These are phyloP conservation scores for Candida ipomoeae DNA, from an alignment of 805 yeast genomes.

Conservation along the genomic window DNA sequence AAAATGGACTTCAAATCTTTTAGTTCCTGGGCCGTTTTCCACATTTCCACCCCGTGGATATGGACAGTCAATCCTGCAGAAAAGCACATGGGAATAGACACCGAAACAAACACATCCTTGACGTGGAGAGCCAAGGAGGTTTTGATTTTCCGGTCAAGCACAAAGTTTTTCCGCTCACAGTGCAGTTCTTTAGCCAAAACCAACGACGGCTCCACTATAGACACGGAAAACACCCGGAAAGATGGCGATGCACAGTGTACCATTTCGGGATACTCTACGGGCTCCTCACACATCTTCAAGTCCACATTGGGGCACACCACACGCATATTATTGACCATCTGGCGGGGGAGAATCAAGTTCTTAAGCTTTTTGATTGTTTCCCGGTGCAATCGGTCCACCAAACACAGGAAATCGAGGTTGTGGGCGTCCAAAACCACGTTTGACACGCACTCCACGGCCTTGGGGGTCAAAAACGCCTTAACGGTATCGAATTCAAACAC, in stretches of 20 bases:
- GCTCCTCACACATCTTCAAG: constrained; percentile 34
- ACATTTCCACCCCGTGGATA: constrained; percentile 34
- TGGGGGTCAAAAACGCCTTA: constrained; percentile 45
- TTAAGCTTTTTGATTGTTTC: constrained; percentile 48
- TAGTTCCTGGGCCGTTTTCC: constrained; percentile 21
- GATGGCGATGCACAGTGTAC: constrained; percentile 27
- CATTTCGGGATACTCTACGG: constrained; percentile 17
- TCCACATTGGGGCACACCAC: constrained; percentile 45
- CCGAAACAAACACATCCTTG: constrained; percentile 22
- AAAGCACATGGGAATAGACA: constrained; percentile 21
- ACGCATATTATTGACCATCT: constrained; percentile 41
- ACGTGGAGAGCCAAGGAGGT: constrained; percentile 28
- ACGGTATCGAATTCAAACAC: constrained; percentile 52
- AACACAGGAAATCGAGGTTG: constrained; percentile 39
- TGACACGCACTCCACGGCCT: constrained; percentile 35
- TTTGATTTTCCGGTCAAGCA: constrained; percentile 14
- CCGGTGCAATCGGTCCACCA: constrained; percentile 64
- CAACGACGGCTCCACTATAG: constrained; percentile 33
- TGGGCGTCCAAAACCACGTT: constrained; percentile 32
- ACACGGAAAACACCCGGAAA: constrained; percentile 25
- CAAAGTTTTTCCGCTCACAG: constrained; percentile 7
- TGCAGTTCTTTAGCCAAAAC: constrained; percentile 23
- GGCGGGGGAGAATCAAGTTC: constrained; percentile 25
- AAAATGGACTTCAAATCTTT: not conserved
- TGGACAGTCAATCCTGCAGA: constrained; percentile 9